Conservation (phyloP, 1,284 basidiomycete species). For the Cutaneotrichosporon arboriforme region DNA sequence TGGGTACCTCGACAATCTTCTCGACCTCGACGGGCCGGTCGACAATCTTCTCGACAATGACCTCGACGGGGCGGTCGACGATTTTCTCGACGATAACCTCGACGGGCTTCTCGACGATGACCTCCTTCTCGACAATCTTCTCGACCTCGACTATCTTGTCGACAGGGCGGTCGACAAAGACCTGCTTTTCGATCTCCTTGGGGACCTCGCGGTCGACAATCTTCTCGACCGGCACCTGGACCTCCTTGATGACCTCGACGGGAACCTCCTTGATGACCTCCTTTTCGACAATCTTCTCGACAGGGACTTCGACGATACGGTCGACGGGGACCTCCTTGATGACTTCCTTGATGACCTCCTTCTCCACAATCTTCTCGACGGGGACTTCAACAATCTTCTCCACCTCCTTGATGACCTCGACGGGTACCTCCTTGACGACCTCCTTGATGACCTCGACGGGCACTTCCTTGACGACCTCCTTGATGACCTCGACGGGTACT, state of each 20-base stretch:
- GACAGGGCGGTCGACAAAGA: constrained; percentile 42
- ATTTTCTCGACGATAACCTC: constrained; percentile 37
- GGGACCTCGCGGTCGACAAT: constrained; percentile 25
- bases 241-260: constrained; percentile 44
- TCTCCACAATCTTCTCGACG: constrained; percentile 39
- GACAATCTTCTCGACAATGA: constrained; percentile 45
- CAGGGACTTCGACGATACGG: constrained; percentile 24
- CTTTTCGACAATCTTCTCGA: constrained; percentile 32
- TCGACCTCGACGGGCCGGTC: constrained; percentile 49
- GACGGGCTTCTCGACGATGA: constrained; percentile 15
- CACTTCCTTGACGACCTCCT: constrained; percentile 35
- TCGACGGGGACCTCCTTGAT: constrained; percentile 30
- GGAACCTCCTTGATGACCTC: constrained; percentile 30
- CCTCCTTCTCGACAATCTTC: constrained; percentile 28
- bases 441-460: constrained; percentile 40
- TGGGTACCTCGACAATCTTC: constrained; percentile 28
- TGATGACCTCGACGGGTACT: constrained; percentile 31
- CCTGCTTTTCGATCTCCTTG: constrained; percentile 29
- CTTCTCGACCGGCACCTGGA: constrained; percentile 32
- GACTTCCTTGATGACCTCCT: constrained; percentile 35
- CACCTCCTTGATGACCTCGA: constrained; percentile 41
- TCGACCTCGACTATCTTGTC: constrained; percentile 35
- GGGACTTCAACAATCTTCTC: constrained; percentile 37
- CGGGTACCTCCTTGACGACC: constrained; percentile 40
- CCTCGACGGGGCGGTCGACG: constrained; percentile 45